Percentiles rank a stretch among this genome's conserved stretches.
These are phyloP conservation scores for Diaporthe vaccinii DNA, from an alignment of 2,329 filamentous ascomycete species.

Conservation along the genomic window DNA sequence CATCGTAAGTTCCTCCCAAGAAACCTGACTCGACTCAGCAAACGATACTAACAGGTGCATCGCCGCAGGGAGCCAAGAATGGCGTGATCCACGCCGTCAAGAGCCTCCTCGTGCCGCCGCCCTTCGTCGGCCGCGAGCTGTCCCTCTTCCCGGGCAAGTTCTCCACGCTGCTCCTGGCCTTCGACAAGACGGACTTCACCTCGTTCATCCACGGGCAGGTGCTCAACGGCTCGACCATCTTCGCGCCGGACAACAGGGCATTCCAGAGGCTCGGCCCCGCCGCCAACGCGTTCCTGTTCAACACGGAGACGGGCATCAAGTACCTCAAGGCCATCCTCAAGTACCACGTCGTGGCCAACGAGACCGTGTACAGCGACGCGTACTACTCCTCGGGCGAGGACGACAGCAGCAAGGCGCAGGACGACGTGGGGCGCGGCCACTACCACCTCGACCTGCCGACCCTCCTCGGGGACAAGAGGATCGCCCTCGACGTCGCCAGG, in stretches of 20 bases:
- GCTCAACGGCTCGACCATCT: constrained; percentile 78
- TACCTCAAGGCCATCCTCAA: constrained; percentile 84
- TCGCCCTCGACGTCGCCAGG: constrained; percentile 79
- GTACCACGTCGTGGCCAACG: constrained; percentile 82
- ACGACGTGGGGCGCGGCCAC: constrained; percentile 59
- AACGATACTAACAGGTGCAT: not conserved
- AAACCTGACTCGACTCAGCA: fast-evolving
- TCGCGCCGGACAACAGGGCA: constrained; percentile 86
- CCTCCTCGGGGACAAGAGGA: constrained; percentile 72
- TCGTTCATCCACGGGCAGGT: constrained; percentile 68
- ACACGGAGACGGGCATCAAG: constrained; percentile 76
- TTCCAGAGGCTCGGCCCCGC: constrained; percentile 79
- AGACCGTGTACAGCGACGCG: constrained; percentile 86
- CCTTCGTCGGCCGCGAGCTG: constrained; percentile 65
- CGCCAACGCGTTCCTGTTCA: constrained; percentile 89
- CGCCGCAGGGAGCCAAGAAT: constrained; percentile 75
- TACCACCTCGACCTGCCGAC: constrained; percentile 81
- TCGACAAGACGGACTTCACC: constrained; percentile 80
- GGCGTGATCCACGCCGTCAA: constrained; percentile 86
- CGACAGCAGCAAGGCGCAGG: constrained; percentile 54
- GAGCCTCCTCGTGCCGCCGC: constrained; percentile 82
- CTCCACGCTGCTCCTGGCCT: constrained; percentile 82
- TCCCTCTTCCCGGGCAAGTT: constrained; percentile 81
- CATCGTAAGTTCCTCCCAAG: constrained; percentile 65
- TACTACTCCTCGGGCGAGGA: constrained; percentile 68